phyloP scores from a whole-genome alignment of 441 rosid genomes.

The Omphalea diandra region DNA sequence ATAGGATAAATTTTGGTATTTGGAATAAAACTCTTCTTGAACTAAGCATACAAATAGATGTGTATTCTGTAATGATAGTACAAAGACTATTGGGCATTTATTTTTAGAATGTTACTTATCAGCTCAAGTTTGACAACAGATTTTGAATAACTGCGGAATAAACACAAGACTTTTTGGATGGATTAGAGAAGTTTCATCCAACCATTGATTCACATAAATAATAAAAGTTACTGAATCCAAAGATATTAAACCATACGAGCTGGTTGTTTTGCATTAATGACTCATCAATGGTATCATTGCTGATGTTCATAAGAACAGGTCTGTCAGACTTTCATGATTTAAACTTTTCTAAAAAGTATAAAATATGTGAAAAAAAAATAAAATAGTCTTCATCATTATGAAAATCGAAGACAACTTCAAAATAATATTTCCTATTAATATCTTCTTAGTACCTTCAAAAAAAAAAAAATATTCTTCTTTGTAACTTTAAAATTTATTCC shows the following conservation, averaged over 20 bases:
- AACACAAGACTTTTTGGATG: too few species aligned
- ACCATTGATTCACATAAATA: neutral
- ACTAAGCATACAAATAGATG: too few species aligned
- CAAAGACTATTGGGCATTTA: too few species aligned
- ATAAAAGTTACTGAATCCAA: constrained; percentile 1
- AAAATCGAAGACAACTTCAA: constrained; percentile 7
- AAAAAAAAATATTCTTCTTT: too few species aligned
- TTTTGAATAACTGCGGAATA: too few species aligned
- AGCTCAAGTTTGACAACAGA: too few species aligned
- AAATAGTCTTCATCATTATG: neutral
- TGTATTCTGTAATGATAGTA: too few species aligned
- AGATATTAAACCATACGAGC: constrained; percentile 34
- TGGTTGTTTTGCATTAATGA: constrained; percentile 30
- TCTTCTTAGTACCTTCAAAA: too few species aligned
- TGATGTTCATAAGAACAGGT: constrained; percentile 30
- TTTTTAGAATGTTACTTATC: too few species aligned
- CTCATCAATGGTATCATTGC: constrained; percentile 25
- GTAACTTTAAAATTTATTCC: constrained; percentile 6
- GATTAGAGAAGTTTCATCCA: too few species aligned
- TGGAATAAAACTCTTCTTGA: too few species aligned
- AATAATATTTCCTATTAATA: neutral
- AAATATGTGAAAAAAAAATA: neutral
- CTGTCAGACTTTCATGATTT: constrained; percentile 48
- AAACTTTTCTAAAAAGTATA: constrained; percentile 33
- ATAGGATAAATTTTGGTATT: too few species aligned